Evolutionary conservation across 225 moss, liverwort and hornwort species (phyloP), one percentile per base, ranked within the genome.

Genomic region (Marchantia polymorpha): DNA sequence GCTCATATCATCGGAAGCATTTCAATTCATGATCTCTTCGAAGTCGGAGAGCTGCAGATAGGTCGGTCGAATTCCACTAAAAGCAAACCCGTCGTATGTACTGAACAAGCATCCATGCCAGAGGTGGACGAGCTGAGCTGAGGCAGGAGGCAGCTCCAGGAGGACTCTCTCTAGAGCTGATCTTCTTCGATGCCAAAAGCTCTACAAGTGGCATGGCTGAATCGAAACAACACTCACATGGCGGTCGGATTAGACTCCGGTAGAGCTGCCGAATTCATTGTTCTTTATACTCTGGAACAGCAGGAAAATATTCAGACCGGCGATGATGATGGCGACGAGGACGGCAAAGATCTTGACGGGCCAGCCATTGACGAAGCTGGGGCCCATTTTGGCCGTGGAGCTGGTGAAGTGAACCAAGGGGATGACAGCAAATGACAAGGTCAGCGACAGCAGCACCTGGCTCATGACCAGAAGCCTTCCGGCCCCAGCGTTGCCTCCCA

Each of bases 401-500:
- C 87, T 89, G 1, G 94, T 96, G 89, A 96, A 90, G 49, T 96
- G 96, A 73, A 96, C 96, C 84, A 96, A 69, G 0, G 96, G 96
- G 54, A 96, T 89, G 15, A 96, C 90, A 8, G 96, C 94, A 78
- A 96, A 96, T 68, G 94, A 90, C 68, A 96, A 79, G 20, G 94
- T 94, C 78, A 96, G 87, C 8, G 92, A 92, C 64, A 96, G 79
- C 66, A 96, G 89, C 78, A 96, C 96, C 64, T 96, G 96, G 72
- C 94, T 96, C 64, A 96, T 83, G 10, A 96, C 94, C 10, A 96
- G 85, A 22, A 96, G 89, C 30, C 85, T 90, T 23, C 96, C 92
- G 3, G 96, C 94, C 74, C 89, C 96, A 48, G 77, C 79, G 71
- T 90, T 90, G 66, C 96, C 96, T 23, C 91, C 72, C 27, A 94